Base-by-base conservation (phyloP, 208 protist genomes). In the Crithidia brevicula region DNA sequence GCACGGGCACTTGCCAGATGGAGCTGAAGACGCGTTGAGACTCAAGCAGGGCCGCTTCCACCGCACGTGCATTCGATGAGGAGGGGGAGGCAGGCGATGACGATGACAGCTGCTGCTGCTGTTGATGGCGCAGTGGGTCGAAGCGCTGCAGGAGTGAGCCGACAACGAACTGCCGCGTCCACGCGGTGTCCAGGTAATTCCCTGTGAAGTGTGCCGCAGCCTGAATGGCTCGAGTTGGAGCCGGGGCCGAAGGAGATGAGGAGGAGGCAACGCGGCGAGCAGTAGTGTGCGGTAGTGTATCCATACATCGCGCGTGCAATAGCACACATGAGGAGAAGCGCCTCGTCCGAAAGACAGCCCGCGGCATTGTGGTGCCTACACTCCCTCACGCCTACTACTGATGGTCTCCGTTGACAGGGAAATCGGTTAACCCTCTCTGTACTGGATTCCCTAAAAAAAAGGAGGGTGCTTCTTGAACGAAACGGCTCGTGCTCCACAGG, bases 81-180 rank as follows among this genome's bases (percentile, higher is more conserved):
- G 58, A 33, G 8, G 42, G 7, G 34, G 50, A 18, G 40, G 65
- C 11, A 36, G 51, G 3, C 20, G 50, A 16, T 36, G 28, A 9
- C 13, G 46, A 20, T 54, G 58, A 18, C n/a, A n/a, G n/a, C n/a
- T 54, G 30, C 40, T 53, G 45, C 42, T 52, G 42, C 20, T 31
- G 23, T n/a, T 54, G 10, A 33, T 38, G 33, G 38, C 13, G 69
- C 11, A 1, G 40, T 46, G 20, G 83, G 28, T 85, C 77, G 56
- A 88, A 93, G 50, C 79, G 75, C 67, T 91, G 88, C 11, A 96
- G 75, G 15, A 96, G 67, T 4, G 82, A 82, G 20, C 87, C 86
- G n/a, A 96, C 65, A 33, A 96, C 85, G 51, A 96, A 96, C 47
- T 80, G 77, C 0, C 86, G 81, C n/a, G 86, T 84, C 88, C 91